phyloP scores from a whole-genome alignment of 768 basidiomycete species.

The Leccinellum rugosiceps region DNA sequence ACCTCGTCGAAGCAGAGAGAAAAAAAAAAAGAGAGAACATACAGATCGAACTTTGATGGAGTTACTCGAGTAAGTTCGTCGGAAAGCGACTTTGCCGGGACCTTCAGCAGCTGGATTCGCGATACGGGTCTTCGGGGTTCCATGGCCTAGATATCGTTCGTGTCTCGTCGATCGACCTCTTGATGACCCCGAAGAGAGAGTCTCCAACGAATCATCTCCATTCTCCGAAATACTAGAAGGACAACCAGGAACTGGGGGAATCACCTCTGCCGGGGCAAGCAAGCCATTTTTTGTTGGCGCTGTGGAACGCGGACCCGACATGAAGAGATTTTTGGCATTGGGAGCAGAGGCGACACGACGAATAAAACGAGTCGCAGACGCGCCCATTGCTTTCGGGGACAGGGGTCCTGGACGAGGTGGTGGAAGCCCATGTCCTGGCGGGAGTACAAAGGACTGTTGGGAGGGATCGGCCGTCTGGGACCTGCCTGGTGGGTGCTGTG shows the following conservation, averaged over 20 bases:
- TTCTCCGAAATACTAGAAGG: slow-evolving; percentile 51
- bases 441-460: slow-evolving; percentile 40
- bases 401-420: slow-evolving; percentile 47
- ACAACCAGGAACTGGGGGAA: slow-evolving; percentile 53
- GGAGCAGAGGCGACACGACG: slow-evolving; percentile 96
- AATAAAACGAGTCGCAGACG: slow-evolving; percentile 83
- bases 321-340: slow-evolving; percentile 90
- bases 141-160: slow-evolving; percentile 28
- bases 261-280: slow-evolving; percentile 62
- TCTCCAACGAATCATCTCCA: slow-evolving; percentile 72
- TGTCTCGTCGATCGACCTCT: slow-evolving; percentile 47
- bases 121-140: slow-evolving; percentile 41
- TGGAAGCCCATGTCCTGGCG: slow-evolving; percentile 27
- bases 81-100: slow-evolving; percentile 71
- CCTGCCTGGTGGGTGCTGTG: slow-evolving; percentile 34
- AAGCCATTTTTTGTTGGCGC: slow-evolving; percentile 74
- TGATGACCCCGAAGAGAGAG: slow-evolving; percentile 74
- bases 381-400: slow-evolving; percentile 66
- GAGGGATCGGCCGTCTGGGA: slow-evolving; percentile 32
- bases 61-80: slow-evolving; percentile 95
- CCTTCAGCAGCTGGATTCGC: slow-evolving; percentile 44
- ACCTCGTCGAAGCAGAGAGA: background rate
- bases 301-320: slow-evolving; percentile 52
- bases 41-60: slow-evolving; percentile 93
- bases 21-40: slow-evolving; percentile 25